These are phyloP conservation scores for Pulicaria dysenterica DNA, from an alignment of 129 eudicot genomes.

Conservation along the genomic window DNA sequence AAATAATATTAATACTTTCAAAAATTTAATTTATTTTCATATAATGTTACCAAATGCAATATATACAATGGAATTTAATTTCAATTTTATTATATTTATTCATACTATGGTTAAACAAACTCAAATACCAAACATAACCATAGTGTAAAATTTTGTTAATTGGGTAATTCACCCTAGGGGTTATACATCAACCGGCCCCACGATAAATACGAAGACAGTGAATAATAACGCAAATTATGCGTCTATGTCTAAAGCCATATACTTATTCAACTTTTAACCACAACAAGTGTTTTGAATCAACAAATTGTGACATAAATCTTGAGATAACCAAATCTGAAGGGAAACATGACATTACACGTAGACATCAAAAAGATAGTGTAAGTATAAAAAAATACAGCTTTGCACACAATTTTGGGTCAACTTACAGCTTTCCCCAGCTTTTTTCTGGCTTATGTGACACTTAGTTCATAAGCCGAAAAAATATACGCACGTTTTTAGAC, in stretches of 20 bases:
- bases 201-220: no score
- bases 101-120: no score
- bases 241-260: constrained; percentile 3
- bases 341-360: constrained; percentile 9
- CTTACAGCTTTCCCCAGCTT: constrained; percentile 4
- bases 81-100: no score
- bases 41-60: no score
- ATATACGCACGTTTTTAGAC: not conserved
- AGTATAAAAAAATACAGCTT: not conserved
- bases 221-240: not conserved
- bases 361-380: constrained; percentile 25
- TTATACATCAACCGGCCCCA: no score
- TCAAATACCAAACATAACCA: no score
- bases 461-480: not conserved
- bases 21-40: no score
- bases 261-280: constrained; percentile 11
- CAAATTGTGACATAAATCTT: constrained; percentile 4
- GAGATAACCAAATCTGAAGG: constrained; percentile 20
- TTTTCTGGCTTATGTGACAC: not conserved
- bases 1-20: no score
- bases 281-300: constrained; percentile 6
- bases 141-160: no score
- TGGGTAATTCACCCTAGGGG: no score
- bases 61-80: no score
- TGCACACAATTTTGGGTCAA: constrained; percentile 13